phyloP scores from a whole-genome alignment of 371 early-diverging fungal genomes.

The Agmasoma carcini region DNA sequence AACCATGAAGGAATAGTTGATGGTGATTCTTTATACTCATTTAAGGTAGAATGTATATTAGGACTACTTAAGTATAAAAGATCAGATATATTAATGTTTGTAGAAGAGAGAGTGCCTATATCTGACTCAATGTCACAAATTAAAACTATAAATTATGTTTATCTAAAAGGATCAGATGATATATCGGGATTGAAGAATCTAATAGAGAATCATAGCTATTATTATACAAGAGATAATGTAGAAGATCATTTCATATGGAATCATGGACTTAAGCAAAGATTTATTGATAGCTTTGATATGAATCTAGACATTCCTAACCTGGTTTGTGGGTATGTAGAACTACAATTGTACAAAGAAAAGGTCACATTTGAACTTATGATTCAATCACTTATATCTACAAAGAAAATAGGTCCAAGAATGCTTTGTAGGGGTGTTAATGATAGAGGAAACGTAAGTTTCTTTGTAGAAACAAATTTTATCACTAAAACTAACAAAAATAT shows the following conservation, averaged over 20 bases:
- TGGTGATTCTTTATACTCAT: too few species aligned
- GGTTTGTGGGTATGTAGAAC: conserved; percentile 35
- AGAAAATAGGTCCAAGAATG: conserved; percentile 42
- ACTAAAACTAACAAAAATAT: conserved; percentile 7
- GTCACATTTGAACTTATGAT: conserved; percentile 10
- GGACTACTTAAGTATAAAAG: too few species aligned
- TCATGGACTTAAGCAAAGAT: conserved; percentile 14
- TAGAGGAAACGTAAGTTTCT: conserved; percentile 43
- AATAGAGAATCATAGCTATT: conserved; percentile 27
- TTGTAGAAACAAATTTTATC: conserved; percentile 40
- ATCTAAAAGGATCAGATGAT: too few species aligned
- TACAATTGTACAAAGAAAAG: neutral
- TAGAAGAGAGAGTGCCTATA: too few species aligned
- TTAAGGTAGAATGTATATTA: too few species aligned
- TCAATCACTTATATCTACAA: conserved; percentile 36
- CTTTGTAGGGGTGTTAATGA: conserved; percentile 39
- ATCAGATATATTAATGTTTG: too few species aligned
- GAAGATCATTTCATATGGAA: conserved; percentile 41
- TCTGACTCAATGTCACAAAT: too few species aligned
- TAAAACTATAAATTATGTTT: too few species aligned
- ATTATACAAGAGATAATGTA: conserved; percentile 3
- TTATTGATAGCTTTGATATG: neutral
- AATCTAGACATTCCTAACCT: conserved; percentile 8
- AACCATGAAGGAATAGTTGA: neutral
- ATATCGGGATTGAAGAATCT: conserved; percentile 28